Conservation (phyloP, 2,329 filamentous ascomycete species). For the Raffaelea albimanens region DNA sequence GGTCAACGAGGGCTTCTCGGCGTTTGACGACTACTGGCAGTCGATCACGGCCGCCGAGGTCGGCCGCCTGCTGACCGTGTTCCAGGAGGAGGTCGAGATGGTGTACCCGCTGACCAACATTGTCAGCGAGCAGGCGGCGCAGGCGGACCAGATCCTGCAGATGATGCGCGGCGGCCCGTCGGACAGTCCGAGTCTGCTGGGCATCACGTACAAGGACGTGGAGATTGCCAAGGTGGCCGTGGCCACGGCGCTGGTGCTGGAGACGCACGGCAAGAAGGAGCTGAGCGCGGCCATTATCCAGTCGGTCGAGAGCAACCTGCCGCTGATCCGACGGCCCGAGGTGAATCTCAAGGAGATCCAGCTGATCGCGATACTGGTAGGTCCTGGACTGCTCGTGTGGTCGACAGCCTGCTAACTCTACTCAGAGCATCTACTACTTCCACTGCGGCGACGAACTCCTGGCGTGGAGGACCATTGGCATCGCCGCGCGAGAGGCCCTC, state of each 20-base stretch:
- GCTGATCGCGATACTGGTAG: neutral
- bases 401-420: neutral
- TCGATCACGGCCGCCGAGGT: neutral
- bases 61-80: conserved; percentile 20
- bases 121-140: conserved; percentile 16
- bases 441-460: conserved; percentile 39
- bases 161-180: neutral
- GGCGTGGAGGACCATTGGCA: conserved; percentile 36
- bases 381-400: neutral
- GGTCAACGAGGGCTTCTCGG: neutral
- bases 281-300: conserved; percentile 19
- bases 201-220: conserved; percentile 19
- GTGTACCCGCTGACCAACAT: conserved; percentile 21
- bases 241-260: conserved; percentile 22
- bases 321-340: conserved; percentile 14
- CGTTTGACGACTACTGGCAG: neutral
- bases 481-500: conserved; percentile 33
- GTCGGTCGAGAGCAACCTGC: conserved; percentile 16
- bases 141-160: conserved; percentile 16
- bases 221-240: conserved; percentile 23
- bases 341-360: conserved; percentile 1
- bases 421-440: conserved; percentile 26
- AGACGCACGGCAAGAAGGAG: conserved; percentile 21
- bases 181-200: neutral
- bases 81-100: conserved; percentile 26